Evolutionary conservation across 805 yeast genomes (phyloP), one percentile per base, ranked within the genome.

Genomic region (Scheffersomyces amazonensis): DNA sequence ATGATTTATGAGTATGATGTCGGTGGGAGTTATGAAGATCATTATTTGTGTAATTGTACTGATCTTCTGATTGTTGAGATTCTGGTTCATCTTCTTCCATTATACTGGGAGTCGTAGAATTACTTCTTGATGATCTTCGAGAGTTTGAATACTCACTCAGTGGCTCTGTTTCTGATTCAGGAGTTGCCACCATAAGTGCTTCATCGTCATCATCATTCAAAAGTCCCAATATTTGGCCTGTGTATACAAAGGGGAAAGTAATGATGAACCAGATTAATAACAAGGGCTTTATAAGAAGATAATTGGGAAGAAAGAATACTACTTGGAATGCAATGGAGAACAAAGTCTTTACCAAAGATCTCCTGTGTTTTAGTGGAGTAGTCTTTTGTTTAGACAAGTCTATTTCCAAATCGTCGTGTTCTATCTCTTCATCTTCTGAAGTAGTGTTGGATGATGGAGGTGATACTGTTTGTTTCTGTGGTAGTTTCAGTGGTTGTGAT

Each of bases 241-340:
- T 15, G 39, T 69, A 57, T 13, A 62, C 64, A 43, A 81, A 58
- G 0, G 90, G 90, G 49, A 72, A 77, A 2, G 81, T 69, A 5
- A 76, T 40, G n/a, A 81, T 43, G 35, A 62, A 67, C 75, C 85
- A 71, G 1, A 73, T 31, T 34, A 72, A 64, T 4, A 61, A 42
- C 12, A 78, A 40, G 2, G 90, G 89, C 39, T 70, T 71, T n/a
- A 75, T 44, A 4, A 82, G 44, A 5, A 81, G 36, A 29, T 70
- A 47, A 43, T 75, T 71, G 48, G 30, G 57, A 17, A 51, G 34
- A 29, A 46, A 47, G 7, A 37, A 36, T 17, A 48, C 15, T 21
- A 5, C 24, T 20, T 37, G 33, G 36, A 39, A 37, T 21, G 34
- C 13, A 11, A 20, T 17, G 7, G 25, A 21, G 12, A 41, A 12